phyloP scores from a whole-genome alignment of 2,329 filamentous ascomycete genomes.

The Curvularia sp. region DNA sequence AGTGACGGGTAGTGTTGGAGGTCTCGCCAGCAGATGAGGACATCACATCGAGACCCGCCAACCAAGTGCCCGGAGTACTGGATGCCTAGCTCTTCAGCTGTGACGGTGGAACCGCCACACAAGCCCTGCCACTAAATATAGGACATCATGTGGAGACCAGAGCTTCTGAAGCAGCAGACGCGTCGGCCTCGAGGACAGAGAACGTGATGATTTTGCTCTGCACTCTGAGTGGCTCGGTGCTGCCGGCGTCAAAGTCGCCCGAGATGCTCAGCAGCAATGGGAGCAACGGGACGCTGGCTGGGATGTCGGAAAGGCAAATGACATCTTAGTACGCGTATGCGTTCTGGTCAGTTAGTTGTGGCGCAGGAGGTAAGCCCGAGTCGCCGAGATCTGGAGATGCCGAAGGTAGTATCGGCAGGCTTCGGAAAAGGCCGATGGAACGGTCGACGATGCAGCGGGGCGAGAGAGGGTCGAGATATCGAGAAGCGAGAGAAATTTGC shows the following conservation, averaged over 20 bases:
- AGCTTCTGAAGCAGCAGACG: conserved; percentile 6
- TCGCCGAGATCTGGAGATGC: conserved; percentile 23
- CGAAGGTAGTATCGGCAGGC: conserved; percentile 16
- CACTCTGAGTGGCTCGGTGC: conserved; percentile 8
- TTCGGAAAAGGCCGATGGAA: conserved; percentile 19
- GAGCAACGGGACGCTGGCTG: conserved; percentile 14
- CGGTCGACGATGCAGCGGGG: conserved; percentile 14
- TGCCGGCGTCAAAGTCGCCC: conserved; percentile 4
- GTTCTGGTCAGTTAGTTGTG: conserved; percentile 4
- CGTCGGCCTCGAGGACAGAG: conserved; percentile 6
- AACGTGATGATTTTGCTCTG: conserved; percentile 12
- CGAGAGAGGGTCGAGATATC: conserved; percentile 12
- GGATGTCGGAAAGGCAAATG: conserved; percentile 8
- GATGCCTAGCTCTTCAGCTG: conserved; percentile 17
- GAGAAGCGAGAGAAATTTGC: conserved; percentile 12
- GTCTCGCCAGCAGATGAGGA: conserved; percentile 2
- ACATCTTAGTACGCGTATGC: conserved; percentile 3
- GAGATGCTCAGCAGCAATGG: conserved; percentile 7
- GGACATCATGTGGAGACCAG: conserved; percentile 6
- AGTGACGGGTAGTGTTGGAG: background rate
- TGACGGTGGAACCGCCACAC: conserved; percentile 9
- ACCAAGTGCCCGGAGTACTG: conserved; percentile 9
- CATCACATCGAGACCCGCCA: conserved; percentile 4
- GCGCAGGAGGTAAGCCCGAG: conserved; percentile 7
- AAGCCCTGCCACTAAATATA: conserved; percentile 1